Evolutionary conservation across 2,329 filamentous ascomycete species (phyloP), one percentile per base, ranked within the genome.

Genomic region (Neopestalotiopsis sp.): DNA sequence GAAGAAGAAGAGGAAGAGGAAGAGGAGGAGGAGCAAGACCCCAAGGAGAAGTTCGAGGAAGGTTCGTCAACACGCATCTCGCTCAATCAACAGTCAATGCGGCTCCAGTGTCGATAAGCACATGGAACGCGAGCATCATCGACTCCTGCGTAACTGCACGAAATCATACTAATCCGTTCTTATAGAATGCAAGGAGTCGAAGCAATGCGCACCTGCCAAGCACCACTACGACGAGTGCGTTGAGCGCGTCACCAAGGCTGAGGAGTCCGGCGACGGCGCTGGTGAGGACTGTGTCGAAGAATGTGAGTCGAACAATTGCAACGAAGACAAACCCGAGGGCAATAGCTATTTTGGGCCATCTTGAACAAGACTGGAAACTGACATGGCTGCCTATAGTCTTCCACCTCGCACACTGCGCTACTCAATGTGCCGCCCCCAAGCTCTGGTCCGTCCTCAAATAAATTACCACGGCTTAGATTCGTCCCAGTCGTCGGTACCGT

Each of bases 211-310:
- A 71, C 91, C 92, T 70, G 89, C 90, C 80, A 99, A 98, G 91
- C 95, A 98, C 88, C 96, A 99, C 89, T 98, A 92, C 82, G 95
- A 98, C 75, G 94, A 98, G 86, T 99, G 96, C 83, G 94, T 95
- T 76, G 95, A 97, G 89, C 94, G 96, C 78, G 96, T 99, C 76
- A 94, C 91, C 71, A 79, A 79, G 70, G 81, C 83, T 74, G 90
- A 94, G 78, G 89, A 92, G 76, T 88, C 91, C 73, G 90, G 92
- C 76, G 20, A 24, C 12, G 91, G 86, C 68, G 86, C 91, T 77
- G 90, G 93, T 78, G 96, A 99, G 89, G 95, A 98, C 87, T 99
- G 96, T 79, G 94, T 98, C 75, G 96, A 99, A 88, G 96, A 99
- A 88, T 99, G 96, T 98, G 92, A 84, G 95, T 90, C 28, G 61